Evolutionary conservation across 768 basidiomycete genomes (phyloP), one percentile per base, ranked within the genome.

Genomic region (Russula virescens): DNA sequence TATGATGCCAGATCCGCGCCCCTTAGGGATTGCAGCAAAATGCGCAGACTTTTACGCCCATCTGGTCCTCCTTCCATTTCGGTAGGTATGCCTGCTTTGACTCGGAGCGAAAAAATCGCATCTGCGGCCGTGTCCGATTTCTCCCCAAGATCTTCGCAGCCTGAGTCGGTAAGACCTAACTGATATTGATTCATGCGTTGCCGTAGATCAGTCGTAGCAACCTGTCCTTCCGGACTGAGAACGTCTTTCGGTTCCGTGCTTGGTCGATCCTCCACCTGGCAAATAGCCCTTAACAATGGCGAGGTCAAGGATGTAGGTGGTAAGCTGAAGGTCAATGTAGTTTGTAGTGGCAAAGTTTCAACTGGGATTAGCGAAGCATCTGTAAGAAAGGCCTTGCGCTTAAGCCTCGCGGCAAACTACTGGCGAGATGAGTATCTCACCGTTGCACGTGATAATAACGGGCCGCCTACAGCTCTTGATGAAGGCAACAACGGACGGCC

Each of bases 401-500:
- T 54, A 8, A 69, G 28, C 31, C 42, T 64, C 65, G 60, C 61
- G 62, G 46, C 50, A 38, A 43, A 19, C 42, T 19, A 46, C 49
- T 25, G 10, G 43, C 19, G 42, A 64, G 52, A 35, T 25, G 43
- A n/a, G n/a, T 40, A n/a, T 68, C 84, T 73, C 70, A 94, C 96
- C 94, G 68, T 95, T 97, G 74, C 97, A 98, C 58, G 96, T 98
- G 76, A 94, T 82, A 55, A 99, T 82, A 46, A 99, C 88, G 7
- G 97, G 96, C 60, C 97, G 78, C 68, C 83, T 85, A 67, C 92
- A 92, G 19, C 89, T 81, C 63, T 81, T 84, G 70, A 98, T 94
- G 63, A 99, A 81, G 60, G 83, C 81, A 10, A 88, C 78, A 28
- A 98, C 83, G 2, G 88, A 83, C 18, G 87, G 80, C 92, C 92